phyloP scores from a whole-genome alignment of 768 basidiomycete species.

The Cantharellus anzutake region DNA sequence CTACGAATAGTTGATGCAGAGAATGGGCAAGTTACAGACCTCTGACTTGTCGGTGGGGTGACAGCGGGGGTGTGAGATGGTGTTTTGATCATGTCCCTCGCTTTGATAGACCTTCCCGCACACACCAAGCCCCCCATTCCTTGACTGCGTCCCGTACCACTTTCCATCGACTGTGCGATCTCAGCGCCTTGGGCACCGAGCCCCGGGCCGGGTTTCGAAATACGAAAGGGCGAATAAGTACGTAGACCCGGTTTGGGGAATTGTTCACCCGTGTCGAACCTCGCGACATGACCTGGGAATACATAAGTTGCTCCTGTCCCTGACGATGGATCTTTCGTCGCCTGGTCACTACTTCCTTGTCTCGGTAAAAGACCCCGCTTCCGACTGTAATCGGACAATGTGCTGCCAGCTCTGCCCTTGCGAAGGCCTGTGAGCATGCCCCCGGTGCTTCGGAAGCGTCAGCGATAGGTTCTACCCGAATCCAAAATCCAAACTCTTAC shows the following conservation, averaged over 20 bases:
- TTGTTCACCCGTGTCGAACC: too few relatives aligned
- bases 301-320: constrained; percentile 42
- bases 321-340: constrained; percentile 17
- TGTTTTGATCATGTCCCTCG: constrained; percentile 5
- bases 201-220: constrained; percentile 12
- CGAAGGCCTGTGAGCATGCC: constrained; percentile 9
- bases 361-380: constrained; percentile 59
- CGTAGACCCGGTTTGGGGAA: constrained; percentile 5
- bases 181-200: constrained; percentile 57
- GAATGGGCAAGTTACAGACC: constrained; percentile 26
- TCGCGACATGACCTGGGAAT: constrained; percentile 47
- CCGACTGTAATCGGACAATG: constrained; percentile 44
- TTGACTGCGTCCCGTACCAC: constrained; percentile 27
- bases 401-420: constrained; percentile 30
- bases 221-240: constrained; percentile 18
- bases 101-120: constrained; percentile 25
- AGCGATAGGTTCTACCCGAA: not conserved
- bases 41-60: constrained; percentile 8
- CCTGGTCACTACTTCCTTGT: constrained; percentile 15
- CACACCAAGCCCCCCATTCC: constrained; percentile 38
- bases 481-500: constrained; percentile 25
- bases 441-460: not conserved
- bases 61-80: constrained; percentile 6
- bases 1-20: constrained; percentile 37
- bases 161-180: constrained; percentile 58